Evolutionary conservation across 2,329 filamentous ascomycete species (phyloP), one percentile per base, ranked within the genome.

Genomic region (Pyrenochaeta sp.): DNA sequence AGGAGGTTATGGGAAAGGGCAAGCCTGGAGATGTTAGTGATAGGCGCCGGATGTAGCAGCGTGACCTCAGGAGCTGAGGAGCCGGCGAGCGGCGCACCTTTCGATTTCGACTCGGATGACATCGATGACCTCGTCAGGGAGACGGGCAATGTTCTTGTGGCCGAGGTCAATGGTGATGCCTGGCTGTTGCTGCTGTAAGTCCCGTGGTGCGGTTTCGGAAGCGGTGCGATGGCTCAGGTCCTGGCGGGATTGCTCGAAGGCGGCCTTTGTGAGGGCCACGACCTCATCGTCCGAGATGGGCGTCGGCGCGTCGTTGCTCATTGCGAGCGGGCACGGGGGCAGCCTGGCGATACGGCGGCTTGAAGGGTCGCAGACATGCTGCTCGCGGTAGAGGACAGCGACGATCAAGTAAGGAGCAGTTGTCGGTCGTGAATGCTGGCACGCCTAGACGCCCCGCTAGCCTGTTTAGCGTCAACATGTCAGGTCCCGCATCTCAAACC

Each of bases 1-100:
- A 93, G 82, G 66, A 87, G 88, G 76, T 93, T 93, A 79, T 93
- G 91, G n/a, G 91, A 92, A 64, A 94, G 82, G 49, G 91, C 91
- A 52, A 94, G 85, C 68, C 91, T 93, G 72, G 45, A 34, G 22
- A 40, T 13, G 64, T 76, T 65, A 74, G 73, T 40, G 34, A 49
- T 58, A 34, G 58, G 22, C 15, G 27, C 12, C 15, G 46, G 4
- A 19, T 7, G 19, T 19, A 19, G 19, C 19, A 19, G 19, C 19
- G 19, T 19, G 19, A 19, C 19, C 19, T 19, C 19, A 19, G 19
- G 19, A 19, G 19, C 19, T 19, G 12, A 19, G 42, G 24, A 27
- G 32, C 8, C 12, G 45, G 54, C 13, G n/a, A 45, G 43, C 44
- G 12, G 32, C 66, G 55, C 74, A 91, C 89, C 90, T 84, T 79